These are phyloP conservation scores for Nyssa sinensis DNA, from an alignment of 148 eudicot genomes.

Conservation along the genomic window DNA sequence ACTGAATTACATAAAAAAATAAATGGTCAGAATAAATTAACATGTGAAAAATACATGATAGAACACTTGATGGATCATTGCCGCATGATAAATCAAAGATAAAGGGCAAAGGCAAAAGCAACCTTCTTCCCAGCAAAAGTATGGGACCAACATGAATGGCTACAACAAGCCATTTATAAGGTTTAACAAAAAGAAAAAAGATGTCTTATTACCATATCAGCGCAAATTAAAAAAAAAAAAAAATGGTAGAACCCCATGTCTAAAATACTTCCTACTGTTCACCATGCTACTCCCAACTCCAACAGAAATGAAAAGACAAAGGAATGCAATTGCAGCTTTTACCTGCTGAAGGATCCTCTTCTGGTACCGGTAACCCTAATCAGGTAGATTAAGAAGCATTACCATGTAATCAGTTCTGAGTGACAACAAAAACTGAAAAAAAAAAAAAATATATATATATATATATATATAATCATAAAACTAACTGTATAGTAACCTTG, in stretches of 20 bases:
- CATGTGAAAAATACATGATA: background rate
- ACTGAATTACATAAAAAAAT: slow-evolving; percentile 48
- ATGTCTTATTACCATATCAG: background rate
- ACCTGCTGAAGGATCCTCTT: slow-evolving; percentile 88
- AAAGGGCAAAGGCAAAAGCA: background rate
- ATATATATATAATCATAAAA: slow-evolving; percentile 5
- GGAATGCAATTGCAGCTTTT: slow-evolving; percentile 21
- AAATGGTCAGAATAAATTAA: background rate
- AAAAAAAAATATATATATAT: too few relatives aligned
- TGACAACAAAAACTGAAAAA: slow-evolving; percentile 7
- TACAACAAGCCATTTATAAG: too few relatives aligned
- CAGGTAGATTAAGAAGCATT: slow-evolving; percentile 15
- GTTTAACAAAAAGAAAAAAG: background rate
- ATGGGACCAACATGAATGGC: background rate
- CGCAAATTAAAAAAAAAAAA: background rate
- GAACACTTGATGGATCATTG: background rate
- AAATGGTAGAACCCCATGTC: background rate
- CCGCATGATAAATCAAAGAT: background rate
- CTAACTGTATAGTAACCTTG: slow-evolving; percentile 50
- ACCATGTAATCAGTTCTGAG: slow-evolving; percentile 18
- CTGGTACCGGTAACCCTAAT: slow-evolving; percentile 88
- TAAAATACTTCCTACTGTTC: background rate
- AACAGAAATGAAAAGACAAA: slow-evolving; percentile 1
- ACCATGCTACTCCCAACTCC: background rate
- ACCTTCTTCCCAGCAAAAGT: background rate